Evolutionary conservation across 768 basidiomycete genomes (phyloP).

Genomic region (Basidioascus undulatus): DNA sequence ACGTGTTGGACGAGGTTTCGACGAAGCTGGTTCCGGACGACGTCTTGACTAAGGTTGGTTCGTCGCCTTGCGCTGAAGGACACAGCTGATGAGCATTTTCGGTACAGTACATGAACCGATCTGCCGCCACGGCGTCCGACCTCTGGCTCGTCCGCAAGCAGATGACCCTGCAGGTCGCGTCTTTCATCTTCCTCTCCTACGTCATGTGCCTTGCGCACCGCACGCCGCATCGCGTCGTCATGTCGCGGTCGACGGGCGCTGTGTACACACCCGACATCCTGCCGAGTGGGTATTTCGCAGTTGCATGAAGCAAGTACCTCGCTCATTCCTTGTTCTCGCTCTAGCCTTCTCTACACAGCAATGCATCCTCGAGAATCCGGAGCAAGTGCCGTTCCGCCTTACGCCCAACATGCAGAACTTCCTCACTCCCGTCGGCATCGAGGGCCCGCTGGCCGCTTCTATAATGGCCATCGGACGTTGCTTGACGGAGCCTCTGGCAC

Average conservation of each 20-base stretch:
- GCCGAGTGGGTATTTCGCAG: slow-evolving; percentile 31
- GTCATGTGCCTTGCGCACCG: slow-evolving; percentile 62
- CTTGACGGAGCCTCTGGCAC: slow-evolving; percentile 73
- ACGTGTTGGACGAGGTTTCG: slow-evolving; percentile 67
- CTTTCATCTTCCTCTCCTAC: slow-evolving; percentile 78
- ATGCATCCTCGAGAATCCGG: slow-evolving; percentile 45
- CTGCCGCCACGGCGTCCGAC: slow-evolving; percentile 59
- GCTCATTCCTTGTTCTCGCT: neutral
- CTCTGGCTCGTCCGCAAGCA: slow-evolving; percentile 96
- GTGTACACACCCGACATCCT: slow-evolving; percentile 83
- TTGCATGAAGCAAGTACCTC: neutral
- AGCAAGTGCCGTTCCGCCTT: slow-evolving; percentile 85
- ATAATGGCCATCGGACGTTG: slow-evolving; percentile 78
- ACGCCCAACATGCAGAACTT: slow-evolving; percentile 92
- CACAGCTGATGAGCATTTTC: neutral
- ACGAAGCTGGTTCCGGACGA: slow-evolving; percentile 75
- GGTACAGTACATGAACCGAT: slow-evolving; percentile 66
- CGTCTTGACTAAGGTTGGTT: slow-evolving; percentile 53
- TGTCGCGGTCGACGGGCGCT: slow-evolving; percentile 70
- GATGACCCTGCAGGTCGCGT: slow-evolving; percentile 70
- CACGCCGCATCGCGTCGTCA: slow-evolving; percentile 56
- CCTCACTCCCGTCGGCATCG: slow-evolving; percentile 63
- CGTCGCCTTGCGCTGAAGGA: neutral
- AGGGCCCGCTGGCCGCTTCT: slow-evolving; percentile 64
- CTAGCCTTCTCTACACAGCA: slow-evolving; percentile 20